phyloP scores from a whole-genome alignment of 179 eudicot genomes.

The Silene coronaria region DNA sequence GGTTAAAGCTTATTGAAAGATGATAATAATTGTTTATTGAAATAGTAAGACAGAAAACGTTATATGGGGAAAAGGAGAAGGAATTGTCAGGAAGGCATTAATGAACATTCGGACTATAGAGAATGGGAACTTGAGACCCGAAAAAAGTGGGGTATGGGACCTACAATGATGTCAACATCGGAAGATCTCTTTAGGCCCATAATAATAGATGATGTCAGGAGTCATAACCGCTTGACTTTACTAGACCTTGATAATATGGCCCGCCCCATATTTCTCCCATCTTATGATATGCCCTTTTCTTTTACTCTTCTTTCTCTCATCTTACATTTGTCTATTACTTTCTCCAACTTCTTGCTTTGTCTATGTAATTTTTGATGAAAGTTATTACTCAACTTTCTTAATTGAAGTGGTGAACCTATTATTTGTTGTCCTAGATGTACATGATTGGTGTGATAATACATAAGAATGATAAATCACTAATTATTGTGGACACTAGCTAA shows the following conservation, averaged over 20 bases:
- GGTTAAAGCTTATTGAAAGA: no score
- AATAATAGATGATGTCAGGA: slow-evolving; percentile 29
- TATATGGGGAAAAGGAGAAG: slow-evolving; percentile 12
- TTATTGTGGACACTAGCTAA: no score
- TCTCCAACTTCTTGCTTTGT: slow-evolving; percentile 1
- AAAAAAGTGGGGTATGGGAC: background rate
- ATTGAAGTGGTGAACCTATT: background rate
- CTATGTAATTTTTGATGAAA: slow-evolving; percentile 6
- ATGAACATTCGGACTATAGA: slow-evolving; percentile 13
- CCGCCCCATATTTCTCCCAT: slow-evolving; percentile 19
- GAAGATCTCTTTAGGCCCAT: slow-evolving; percentile 30
- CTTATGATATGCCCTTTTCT: background rate
- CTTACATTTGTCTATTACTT: background rate
- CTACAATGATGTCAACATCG: slow-evolving; percentile 14
- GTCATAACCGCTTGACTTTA: slow-evolving; percentile 37
- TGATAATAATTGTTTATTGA: no score
- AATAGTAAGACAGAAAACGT: background rate
- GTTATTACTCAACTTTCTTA: background rate
- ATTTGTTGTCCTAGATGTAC: background rate
- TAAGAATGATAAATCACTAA: background rate
- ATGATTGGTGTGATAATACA: background rate
- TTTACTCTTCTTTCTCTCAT: background rate
- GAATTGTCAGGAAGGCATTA: slow-evolving; percentile 6
- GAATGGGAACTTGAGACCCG: slow-evolving; percentile 7
- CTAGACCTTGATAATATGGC: no score